phyloP scores from a whole-genome alignment of 208 protist species.

The Leishmania martiniquensis region DNA sequence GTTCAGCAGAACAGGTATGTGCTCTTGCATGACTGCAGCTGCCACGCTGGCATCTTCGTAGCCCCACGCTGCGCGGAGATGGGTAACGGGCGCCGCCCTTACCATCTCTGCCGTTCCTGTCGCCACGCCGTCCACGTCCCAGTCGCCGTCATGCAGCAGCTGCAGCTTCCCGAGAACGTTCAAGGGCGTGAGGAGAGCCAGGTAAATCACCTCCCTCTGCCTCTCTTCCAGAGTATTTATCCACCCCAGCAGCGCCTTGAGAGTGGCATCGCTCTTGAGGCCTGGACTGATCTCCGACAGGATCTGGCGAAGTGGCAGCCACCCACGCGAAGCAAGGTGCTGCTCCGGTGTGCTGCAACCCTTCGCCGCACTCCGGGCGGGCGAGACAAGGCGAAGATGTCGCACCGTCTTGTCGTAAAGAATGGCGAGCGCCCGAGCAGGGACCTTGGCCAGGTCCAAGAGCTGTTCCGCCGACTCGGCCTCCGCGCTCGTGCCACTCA shows the following conservation, averaged over 20 bases:
- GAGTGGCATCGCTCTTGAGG: background rate
- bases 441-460: slow-evolving; percentile 16
- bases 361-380: background rate
- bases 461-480: background rate
- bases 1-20: slow-evolving; percentile 24
- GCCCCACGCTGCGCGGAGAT: slow-evolving; percentile 39
- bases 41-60: slow-evolving; percentile 23
- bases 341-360: background rate
- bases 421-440: background rate
- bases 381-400: slow-evolving; percentile 5
- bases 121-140: background rate
- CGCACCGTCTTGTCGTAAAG: slow-evolving; percentile 21
- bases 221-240: background rate
- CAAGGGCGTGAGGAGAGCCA: slow-evolving; percentile 17
- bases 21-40: slow-evolving; percentile 24
- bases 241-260: slow-evolving; percentile 20
- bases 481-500: no score
- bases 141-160: slow-evolving; percentile 15
- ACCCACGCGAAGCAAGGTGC: slow-evolving; percentile 15
- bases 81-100: slow-evolving; percentile 10
- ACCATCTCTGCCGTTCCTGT: background rate
- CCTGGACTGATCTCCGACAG: slow-evolving; percentile 6
- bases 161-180: slow-evolving; percentile 22
- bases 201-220: background rate
- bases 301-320: slow-evolving; percentile 16